These are phyloP conservation scores for Astrothelium macrocarpum DNA, from an alignment of 495 filamentous ascomycete genomes.

Conservation along the genomic window DNA sequence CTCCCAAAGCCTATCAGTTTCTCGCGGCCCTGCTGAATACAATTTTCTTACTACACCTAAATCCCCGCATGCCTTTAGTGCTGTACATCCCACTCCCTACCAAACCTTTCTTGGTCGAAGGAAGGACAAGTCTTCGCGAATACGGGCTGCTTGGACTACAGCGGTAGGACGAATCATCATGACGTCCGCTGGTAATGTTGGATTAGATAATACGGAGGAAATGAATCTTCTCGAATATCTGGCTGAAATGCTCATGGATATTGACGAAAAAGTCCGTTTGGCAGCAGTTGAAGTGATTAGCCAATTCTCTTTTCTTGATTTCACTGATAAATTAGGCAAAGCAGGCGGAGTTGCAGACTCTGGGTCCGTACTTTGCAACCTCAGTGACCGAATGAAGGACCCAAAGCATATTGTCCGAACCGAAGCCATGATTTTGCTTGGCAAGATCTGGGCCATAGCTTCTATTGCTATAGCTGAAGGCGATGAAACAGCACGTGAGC, in stretches of 20 bases:
- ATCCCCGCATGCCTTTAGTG: conserved; percentile 73
- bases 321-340: conserved; percentile 69
- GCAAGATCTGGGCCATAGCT: conserved; percentile 83
- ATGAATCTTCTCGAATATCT: conserved; percentile 67
- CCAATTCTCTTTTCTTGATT: conserved; percentile 62
- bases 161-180: conserved; percentile 70
- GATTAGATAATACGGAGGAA: conserved; percentile 68
- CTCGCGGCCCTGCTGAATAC: conserved; percentile 42
- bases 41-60: conserved; percentile 66
- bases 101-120: conserved; percentile 70
- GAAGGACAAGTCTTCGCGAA: conserved; percentile 70
- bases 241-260: conserved; percentile 71
- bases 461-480: conserved; percentile 76
- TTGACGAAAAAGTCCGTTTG: conserved; percentile 82
- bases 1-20: conserved; percentile 55
- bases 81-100: conserved; percentile 67
- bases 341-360: conserved; percentile 59
- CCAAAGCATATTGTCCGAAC: conserved; percentile 68
- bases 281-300: conserved; percentile 76
- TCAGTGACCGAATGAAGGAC: conserved; percentile 85
- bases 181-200: conserved; percentile 80
- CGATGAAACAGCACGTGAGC: conserved; percentile 59
- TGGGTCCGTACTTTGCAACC: conserved; percentile 61
- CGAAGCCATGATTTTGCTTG: conserved; percentile 75
- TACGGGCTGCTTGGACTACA: conserved; percentile 77